Evolutionary conservation across 176 grass and related monocot genomes (phyloP).

Genomic region (Ensete glaucum): DNA sequence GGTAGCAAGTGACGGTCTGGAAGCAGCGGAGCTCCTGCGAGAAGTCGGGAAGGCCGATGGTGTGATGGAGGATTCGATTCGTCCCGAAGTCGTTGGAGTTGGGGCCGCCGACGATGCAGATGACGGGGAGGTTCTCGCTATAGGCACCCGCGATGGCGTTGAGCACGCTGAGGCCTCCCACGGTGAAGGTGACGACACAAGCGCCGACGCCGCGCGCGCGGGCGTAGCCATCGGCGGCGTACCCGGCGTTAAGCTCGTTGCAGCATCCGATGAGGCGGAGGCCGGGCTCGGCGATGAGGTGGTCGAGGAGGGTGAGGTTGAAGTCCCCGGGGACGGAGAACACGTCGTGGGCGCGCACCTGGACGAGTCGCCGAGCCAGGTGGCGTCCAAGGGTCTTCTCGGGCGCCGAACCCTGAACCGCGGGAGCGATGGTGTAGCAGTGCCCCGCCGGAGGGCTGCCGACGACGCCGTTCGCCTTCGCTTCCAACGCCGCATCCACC

Average conservation of each 20-base stretch:
- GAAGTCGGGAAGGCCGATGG: slow-evolving; percentile 66
- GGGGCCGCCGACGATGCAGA: slow-evolving; percentile 55
- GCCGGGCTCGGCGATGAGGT: slow-evolving; percentile 47
- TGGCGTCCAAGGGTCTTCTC: slow-evolving; percentile 40
- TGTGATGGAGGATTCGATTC: slow-evolving; percentile 60
- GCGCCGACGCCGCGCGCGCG: slow-evolving; percentile 39
- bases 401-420: background rate
- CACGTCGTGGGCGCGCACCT: slow-evolving; percentile 52
- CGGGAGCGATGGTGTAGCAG: background rate
- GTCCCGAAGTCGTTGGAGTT: slow-evolving; percentile 77
- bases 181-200: slow-evolving; percentile 62
- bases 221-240: slow-evolving; percentile 62
- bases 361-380: slow-evolving; percentile 39
- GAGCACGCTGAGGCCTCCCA: slow-evolving; percentile 58
- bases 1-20: slow-evolving; percentile 60
- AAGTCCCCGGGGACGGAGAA: slow-evolving; percentile 68
- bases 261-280: slow-evolving; percentile 46
- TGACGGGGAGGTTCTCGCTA: slow-evolving; percentile 52
- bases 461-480: background rate
- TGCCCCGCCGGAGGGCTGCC: slow-evolving; percentile 6
- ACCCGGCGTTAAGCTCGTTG: slow-evolving; percentile 70
- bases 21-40: slow-evolving; percentile 74
- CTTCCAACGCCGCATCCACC: slow-evolving; percentile 4
- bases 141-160: slow-evolving; percentile 66
- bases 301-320: slow-evolving; percentile 70